Conservation (phyloP, 208 protist genomes). For the Porcisia hertigi region DNA sequence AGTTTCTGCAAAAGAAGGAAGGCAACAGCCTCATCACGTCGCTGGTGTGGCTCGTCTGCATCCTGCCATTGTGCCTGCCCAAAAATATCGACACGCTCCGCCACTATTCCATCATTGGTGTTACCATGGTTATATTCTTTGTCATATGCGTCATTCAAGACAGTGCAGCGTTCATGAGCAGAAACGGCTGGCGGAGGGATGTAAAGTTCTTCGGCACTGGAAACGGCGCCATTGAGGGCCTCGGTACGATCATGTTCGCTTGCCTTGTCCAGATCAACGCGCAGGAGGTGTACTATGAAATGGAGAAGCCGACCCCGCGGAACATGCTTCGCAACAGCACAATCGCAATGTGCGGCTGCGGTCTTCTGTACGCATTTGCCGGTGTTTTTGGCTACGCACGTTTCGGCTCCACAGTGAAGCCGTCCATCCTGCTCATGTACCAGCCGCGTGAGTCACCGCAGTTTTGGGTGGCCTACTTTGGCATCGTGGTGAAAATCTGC, state of each 20-base stretch:
- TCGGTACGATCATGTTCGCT: slow-evolving; percentile 62
- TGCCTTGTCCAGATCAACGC: slow-evolving; percentile 69
- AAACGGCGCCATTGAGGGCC: slow-evolving; percentile 37
- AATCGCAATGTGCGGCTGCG: slow-evolving; percentile 41
- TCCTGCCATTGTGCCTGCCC: slow-evolving; percentile 66
- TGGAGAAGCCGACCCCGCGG: slow-evolving; percentile 33
- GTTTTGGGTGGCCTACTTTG: slow-evolving; percentile 63
- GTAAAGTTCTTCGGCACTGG: slow-evolving; percentile 42
- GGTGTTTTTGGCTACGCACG: slow-evolving; percentile 75
- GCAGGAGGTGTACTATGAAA: slow-evolving; percentile 52
- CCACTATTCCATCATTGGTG: slow-evolving; percentile 50
- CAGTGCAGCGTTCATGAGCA: slow-evolving; percentile 25
- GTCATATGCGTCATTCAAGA: slow-evolving; percentile 54
- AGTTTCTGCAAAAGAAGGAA: slow-evolving; percentile 27
- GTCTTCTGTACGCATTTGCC: slow-evolving; percentile 63
- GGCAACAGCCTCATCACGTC: slow-evolving; percentile 51
- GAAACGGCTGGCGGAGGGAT: slow-evolving; percentile 42
- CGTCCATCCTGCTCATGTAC: slow-evolving; percentile 69
- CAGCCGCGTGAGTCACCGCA: slow-evolving; percentile 44
- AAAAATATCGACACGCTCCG: slow-evolving; percentile 69
- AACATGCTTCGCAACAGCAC: slow-evolving; percentile 46
- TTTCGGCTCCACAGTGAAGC: slow-evolving; percentile 50
- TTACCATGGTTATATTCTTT: slow-evolving; percentile 64
- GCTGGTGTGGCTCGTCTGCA: slow-evolving; percentile 54
- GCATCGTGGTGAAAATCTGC: slow-evolving; percentile 74